phyloP scores from a whole-genome alignment of 1,139 yeast species.

The Kurtzmaniella quercitrusa region DNA sequence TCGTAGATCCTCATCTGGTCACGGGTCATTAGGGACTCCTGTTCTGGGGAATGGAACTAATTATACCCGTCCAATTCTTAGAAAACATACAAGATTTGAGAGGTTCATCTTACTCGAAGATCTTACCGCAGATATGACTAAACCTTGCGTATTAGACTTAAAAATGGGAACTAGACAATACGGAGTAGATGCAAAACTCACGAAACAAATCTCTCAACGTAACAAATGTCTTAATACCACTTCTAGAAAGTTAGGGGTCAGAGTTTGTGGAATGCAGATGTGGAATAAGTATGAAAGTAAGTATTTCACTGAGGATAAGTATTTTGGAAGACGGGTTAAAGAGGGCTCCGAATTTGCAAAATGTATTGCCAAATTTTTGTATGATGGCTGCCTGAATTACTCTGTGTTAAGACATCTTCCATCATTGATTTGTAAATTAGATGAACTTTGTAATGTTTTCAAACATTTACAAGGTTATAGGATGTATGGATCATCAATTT shows the following conservation, averaged over 20 bases:
- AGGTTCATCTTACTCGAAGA: conserved; percentile 89
- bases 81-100: conserved; percentile 57
- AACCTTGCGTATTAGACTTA: conserved; percentile 89
- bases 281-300: conserved; percentile 51
- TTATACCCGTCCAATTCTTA: conserved; percentile 13
- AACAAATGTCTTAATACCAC: conserved; percentile 81
- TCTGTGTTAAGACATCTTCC: conserved; percentile 73
- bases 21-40: conserved; percentile 1
- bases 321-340: conserved; percentile 77
- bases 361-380: conserved; percentile 70
- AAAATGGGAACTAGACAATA: conserved; percentile 99
- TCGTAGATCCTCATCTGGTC: not conserved
- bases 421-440: conserved; percentile 53
- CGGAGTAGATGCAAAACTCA: conserved; percentile 80
- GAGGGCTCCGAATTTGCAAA: conserved; percentile 77
- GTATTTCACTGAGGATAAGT: conserved; percentile 77
- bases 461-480: conserved; percentile 68
- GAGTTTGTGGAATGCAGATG: conserved; percentile 93
- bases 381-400: conserved; percentile 59
- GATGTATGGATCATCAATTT: conserved; percentile 84
- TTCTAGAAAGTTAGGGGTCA: conserved; percentile 75
- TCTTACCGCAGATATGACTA: conserved; percentile 72
- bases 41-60: conserved; percentile 1
- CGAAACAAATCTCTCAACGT: conserved; percentile 77
- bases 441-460: conserved; percentile 54